Percentiles rank a stretch among this genome's conserved stretches.
phyloP scores from a whole-genome alignment of 257 asterid genomes.

The Ilex asprella region DNA sequence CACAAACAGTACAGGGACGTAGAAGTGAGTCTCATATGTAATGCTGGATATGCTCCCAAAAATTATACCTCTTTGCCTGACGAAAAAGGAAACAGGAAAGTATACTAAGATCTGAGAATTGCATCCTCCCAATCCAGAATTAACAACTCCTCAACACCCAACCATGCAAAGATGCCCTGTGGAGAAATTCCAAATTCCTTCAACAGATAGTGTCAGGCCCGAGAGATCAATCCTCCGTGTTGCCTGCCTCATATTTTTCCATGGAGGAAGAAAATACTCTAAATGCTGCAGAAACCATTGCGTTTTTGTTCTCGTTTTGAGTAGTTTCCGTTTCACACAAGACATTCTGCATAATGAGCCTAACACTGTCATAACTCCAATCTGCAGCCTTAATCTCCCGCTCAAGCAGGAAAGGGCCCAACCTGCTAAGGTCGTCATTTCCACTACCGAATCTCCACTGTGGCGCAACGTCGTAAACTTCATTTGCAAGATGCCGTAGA shows the following conservation, averaged over 20 bases:
- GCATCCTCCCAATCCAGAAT: constrained; percentile 11
- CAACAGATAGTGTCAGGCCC: constrained; percentile 9
- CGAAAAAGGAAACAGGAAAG: constrained; percentile 13
- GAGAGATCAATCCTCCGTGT: constrained; percentile 9
- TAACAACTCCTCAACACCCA: constrained; percentile 6
- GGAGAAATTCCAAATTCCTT: constrained; percentile 18
- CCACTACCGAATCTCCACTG: constrained; percentile 6
- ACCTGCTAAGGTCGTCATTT: neutral
- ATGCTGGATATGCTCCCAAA: constrained; percentile 15
- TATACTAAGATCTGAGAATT: constrained; percentile 9
- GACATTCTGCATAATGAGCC: constrained; percentile 7
- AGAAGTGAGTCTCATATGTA: neutral
- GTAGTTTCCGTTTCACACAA: constrained; percentile 3
- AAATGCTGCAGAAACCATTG: constrained; percentile 13
- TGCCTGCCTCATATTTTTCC: constrained; percentile 5
- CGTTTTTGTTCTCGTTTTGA: neutral
- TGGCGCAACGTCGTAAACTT: neutral
- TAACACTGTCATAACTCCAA: neutral
- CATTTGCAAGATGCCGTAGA: neutral
- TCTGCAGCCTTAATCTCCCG: neutral
- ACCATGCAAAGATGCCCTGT: constrained; percentile 18
- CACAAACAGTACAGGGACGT: constrained; percentile 5
- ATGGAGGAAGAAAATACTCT: constrained; percentile 1
- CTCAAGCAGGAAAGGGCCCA: constrained; percentile 4
- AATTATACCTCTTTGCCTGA: constrained; percentile 13